Conservation (phyloP, 805 yeast genomes). For the Candida dajiaensis region DNA sequence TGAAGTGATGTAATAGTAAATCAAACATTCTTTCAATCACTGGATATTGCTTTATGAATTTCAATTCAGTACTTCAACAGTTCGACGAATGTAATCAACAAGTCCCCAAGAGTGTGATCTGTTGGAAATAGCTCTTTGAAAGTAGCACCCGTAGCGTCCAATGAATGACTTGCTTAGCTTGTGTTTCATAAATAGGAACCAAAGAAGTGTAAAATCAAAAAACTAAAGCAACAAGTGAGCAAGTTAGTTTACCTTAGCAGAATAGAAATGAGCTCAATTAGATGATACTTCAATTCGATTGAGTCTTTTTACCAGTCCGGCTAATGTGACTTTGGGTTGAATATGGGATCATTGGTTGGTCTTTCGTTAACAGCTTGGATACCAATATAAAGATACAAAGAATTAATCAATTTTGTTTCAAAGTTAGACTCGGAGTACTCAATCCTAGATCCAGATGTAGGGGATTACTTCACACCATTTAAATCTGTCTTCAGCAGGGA, state of each 20-base stretch:
- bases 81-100: slow-evolving; percentile 74
- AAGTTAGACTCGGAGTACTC: slow-evolving; percentile 51
- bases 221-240: slow-evolving; percentile 84
- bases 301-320: slow-evolving; percentile 59
- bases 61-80: slow-evolving; percentile 57
- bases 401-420: slow-evolving; percentile 61
- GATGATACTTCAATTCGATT: slow-evolving; percentile 63
- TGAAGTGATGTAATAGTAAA: slow-evolving; percentile 30
- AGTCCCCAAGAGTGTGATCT: slow-evolving; percentile 99
- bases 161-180: slow-evolving; percentile 72
- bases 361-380: slow-evolving; percentile 58
- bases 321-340: slow-evolving; percentile 56
- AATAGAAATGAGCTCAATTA: slow-evolving; percentile 76
- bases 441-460: slow-evolving; percentile 55
- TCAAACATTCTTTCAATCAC: slow-evolving; percentile 42
- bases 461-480: slow-evolving; percentile 45
- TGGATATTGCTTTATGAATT: slow-evolving; percentile 61
- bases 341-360: slow-evolving; percentile 37
- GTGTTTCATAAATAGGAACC: slow-evolving; percentile 53
- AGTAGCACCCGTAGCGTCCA: slow-evolving; percentile 74
- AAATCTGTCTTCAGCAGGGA: slow-evolving; percentile 61
- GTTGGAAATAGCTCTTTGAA: slow-evolving; percentile 81
- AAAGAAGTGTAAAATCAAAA: slow-evolving; percentile 65
- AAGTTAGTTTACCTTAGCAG: slow-evolving; percentile 89
- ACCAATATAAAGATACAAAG: slow-evolving; percentile 77